These are phyloP conservation scores for Colletotrichum lindemuthianum DNA, from an alignment of 2,329 filamentous ascomycete genomes.

Conservation along the genomic window DNA sequence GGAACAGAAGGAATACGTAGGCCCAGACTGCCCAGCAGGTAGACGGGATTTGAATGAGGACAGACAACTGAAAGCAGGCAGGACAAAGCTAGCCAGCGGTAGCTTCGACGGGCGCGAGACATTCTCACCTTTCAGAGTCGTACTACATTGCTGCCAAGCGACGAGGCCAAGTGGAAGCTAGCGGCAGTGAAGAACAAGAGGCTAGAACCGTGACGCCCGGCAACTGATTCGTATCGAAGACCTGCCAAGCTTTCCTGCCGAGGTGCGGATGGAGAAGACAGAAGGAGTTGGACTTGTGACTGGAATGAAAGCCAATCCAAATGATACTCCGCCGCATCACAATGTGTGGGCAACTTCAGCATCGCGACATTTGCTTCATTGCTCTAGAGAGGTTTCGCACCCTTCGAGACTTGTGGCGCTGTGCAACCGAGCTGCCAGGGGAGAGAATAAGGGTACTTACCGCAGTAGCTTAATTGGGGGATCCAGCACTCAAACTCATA, in stretches of 20 bases:
- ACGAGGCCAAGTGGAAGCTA: conserved; percentile 13
- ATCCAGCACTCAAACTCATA: no score
- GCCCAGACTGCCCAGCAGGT: background rate
- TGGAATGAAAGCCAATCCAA: no score
- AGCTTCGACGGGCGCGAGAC: conserved; percentile 19
- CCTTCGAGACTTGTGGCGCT: no score
- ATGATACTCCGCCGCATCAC: no score
- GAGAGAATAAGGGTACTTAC: no score
- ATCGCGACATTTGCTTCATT: no score
- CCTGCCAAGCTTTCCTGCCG: conserved; percentile 27
- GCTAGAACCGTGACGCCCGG: conserved; percentile 15
- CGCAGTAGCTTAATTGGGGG: no score
- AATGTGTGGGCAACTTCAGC: no score
- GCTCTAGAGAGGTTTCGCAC: no score
- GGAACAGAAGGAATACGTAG: background rate
- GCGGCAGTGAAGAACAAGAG: conserved; percentile 11
- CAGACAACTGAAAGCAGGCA: background rate
- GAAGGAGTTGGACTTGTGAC: conserved; percentile 22
- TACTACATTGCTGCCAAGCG: conserved; percentile 8
- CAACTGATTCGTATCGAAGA: conserved; percentile 22
- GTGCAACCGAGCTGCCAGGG: no score
- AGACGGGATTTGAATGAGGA: background rate
- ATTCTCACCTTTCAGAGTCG: conserved; percentile 22
- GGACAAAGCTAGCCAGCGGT: background rate
- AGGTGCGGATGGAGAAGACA: conserved; percentile 19